phyloP scores from a whole-genome alignment of 1,139 yeast genomes.

The Ogataea hybrid region DNA sequence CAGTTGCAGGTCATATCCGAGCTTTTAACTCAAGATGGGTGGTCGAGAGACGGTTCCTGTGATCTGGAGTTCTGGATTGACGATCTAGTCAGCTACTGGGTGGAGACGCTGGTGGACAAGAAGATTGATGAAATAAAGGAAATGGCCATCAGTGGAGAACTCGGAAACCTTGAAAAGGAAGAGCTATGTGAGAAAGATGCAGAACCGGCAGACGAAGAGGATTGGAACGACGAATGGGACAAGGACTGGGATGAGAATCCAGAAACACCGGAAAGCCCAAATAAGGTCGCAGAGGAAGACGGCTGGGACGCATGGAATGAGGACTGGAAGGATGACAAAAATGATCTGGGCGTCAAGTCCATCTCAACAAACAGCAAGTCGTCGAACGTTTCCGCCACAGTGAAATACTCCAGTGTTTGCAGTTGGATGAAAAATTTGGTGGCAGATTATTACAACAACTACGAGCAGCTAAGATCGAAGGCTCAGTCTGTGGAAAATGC shows the following conservation, averaged over 20 bases:
- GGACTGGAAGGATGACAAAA: constrained; percentile 20
- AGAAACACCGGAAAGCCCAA: background rate
- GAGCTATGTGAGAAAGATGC: constrained; percentile 7
- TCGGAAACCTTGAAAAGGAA: constrained; percentile 9
- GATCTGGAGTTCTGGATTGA: constrained; percentile 34
- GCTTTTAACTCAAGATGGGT: constrained; percentile 22
- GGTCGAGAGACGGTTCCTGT: constrained; percentile 31
- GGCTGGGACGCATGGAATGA: constrained; percentile 30
- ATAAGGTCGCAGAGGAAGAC: constrained; percentile 11
- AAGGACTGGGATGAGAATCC: constrained; percentile 17
- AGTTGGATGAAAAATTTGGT: constrained; percentile 13
- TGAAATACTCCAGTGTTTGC: constrained; percentile 18
- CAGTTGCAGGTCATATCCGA: constrained; percentile 20
- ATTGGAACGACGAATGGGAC: constrained; percentile 30
- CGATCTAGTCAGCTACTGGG: constrained; percentile 30
- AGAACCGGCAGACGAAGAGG: constrained; percentile 12
- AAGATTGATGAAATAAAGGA: constrained; percentile 27
- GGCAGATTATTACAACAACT: constrained; percentile 19
- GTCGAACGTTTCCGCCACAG: constrained; percentile 7
- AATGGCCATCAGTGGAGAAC: constrained; percentile 17
- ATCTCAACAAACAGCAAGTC: constrained; percentile 18
- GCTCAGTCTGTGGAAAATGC: constrained; percentile 18
- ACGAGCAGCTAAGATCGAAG: constrained; percentile 11
- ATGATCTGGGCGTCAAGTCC: constrained; percentile 19
- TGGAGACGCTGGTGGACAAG: constrained; percentile 23